phyloP scores from a whole-genome alignment of 1,284 basidiomycete genomes.

The Papiliotrema laurentii region DNA sequence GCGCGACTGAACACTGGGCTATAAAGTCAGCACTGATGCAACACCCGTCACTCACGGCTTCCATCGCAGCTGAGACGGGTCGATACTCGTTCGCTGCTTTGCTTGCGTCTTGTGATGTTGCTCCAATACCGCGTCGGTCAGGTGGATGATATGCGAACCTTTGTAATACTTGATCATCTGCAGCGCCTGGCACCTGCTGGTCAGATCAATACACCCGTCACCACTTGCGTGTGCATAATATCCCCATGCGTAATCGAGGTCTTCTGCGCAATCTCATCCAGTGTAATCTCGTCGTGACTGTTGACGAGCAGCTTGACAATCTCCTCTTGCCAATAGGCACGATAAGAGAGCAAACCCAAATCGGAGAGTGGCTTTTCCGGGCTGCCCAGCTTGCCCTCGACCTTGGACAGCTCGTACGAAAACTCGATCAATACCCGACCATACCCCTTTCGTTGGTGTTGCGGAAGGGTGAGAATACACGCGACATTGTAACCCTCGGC shows the following conservation, averaged over 20 bases:
- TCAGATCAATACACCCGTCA: conserved; percentile 4
- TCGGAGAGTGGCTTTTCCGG: conserved; percentile 98
- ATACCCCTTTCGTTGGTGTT: conserved; percentile 94
- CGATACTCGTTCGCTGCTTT: conserved; percentile 76
- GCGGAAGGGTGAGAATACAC: conserved; percentile 95
- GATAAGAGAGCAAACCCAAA: conserved; percentile 85
- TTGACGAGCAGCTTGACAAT: conserved; percentile 87
- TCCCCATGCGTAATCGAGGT: conserved; percentile 96
- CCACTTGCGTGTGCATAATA: conserved; percentile 91
- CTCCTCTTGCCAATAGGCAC: conserved; percentile 96
- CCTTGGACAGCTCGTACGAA: conserved; percentile 95
- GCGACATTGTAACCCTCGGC: conserved; percentile 98
- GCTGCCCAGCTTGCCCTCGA: conserved; percentile 89
- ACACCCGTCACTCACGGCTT: conserved; percentile 58
- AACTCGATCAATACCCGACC: conserved; percentile 97
- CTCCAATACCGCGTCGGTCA: conserved; percentile 86
- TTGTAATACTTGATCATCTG: conserved; percentile 97
- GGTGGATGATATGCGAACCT: conserved; percentile 87
- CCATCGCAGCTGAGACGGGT: conserved; percentile 77
- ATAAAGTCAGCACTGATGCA: conserved; percentile 1
- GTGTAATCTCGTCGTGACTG: conserved; percentile 68
- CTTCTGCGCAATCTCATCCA: conserved; percentile 95
- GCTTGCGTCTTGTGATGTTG: conserved; percentile 78
- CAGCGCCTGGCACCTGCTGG: conserved; percentile 77
- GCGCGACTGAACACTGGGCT: conserved; percentile 79